Conservation (phyloP, 1,284 basidiomycete genomes). For the Ustilago hordei region DNA sequence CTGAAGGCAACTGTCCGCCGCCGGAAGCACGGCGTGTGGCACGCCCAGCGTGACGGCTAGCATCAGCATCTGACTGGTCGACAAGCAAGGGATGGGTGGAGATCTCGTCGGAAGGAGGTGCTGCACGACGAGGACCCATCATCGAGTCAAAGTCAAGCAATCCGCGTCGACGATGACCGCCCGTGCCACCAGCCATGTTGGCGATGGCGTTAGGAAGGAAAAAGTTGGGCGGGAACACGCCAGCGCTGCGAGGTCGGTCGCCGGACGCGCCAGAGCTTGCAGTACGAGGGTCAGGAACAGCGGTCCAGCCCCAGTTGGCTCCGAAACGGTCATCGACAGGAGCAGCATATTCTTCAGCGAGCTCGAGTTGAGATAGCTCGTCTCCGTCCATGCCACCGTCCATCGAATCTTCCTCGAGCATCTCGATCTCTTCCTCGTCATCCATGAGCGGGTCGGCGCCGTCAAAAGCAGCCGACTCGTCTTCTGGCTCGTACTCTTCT, state of each 20-base stretch:
- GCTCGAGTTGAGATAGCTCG: conserved; percentile 61
- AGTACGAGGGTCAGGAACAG: conserved; percentile 24
- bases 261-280: conserved; percentile 18
- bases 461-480: background rate
- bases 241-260: conserved; percentile 29
- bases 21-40: conserved; percentile 13
- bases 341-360: conserved; percentile 55
- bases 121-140: conserved; percentile 43
- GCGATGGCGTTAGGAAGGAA: conserved; percentile 49
- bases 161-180: conserved; percentile 41
- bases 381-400: conserved; percentile 58
- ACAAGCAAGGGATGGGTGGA: conserved; percentile 84
- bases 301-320: conserved; percentile 67
- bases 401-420: conserved; percentile 51
- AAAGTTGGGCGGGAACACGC: conserved; percentile 53
- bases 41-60: conserved; percentile 34
- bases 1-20: conserved; percentile 28
- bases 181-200: conserved; percentile 28
- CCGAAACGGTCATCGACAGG: conserved; percentile 65
- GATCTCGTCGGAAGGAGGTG: conserved; percentile 42
- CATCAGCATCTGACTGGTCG: conserved; percentile 71
- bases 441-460: conserved; percentile 13
- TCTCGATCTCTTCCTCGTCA: conserved; percentile 32
- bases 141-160: conserved; percentile 53
- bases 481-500: conserved; percentile 1